These are phyloP conservation scores for Kurtzmaniella quercitrusa DNA, from an alignment of 1,139 yeast species.

Conservation along the genomic window DNA sequence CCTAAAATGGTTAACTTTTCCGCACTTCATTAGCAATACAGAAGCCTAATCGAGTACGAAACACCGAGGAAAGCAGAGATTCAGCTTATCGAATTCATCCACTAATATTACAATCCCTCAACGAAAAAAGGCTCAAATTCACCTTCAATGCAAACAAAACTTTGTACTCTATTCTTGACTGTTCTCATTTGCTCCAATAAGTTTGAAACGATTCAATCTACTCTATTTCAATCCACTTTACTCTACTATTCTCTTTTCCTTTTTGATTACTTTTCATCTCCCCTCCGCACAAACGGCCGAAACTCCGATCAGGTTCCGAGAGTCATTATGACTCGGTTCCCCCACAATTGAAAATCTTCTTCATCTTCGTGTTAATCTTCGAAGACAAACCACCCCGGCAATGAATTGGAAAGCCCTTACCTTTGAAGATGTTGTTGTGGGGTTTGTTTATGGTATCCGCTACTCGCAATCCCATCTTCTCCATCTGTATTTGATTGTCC, in stretches of 20 bases:
- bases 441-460: slow-evolving; percentile 23
- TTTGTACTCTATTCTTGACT: no score
- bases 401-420: neutral
- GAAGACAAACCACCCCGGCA: neutral
- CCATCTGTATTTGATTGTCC: slow-evolving; percentile 32
- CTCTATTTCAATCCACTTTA: no score
- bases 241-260: no score
- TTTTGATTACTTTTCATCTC: neutral
- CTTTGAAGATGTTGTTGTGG: slow-evolving; percentile 12
- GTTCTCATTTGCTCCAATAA: no score
- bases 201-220: no score
- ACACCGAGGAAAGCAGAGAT: no score
- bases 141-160: no score
- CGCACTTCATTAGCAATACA: neutral
- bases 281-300: neutral
- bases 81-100: no score
- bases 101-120: no score
- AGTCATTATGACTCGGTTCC: neutral
- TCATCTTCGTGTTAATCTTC: neutral
- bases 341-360: neutral
- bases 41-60: no score
- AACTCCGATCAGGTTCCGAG: neutral
- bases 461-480: slow-evolving; percentile 28
- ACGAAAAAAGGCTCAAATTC: no score
- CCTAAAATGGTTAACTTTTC: neutral